Percentiles rank a stretch among this genome's conserved stretches.
These are phyloP conservation scores for Xerophyta viscosa DNA, from an alignment of 106 monocot genomes.

Conservation along the genomic window DNA sequence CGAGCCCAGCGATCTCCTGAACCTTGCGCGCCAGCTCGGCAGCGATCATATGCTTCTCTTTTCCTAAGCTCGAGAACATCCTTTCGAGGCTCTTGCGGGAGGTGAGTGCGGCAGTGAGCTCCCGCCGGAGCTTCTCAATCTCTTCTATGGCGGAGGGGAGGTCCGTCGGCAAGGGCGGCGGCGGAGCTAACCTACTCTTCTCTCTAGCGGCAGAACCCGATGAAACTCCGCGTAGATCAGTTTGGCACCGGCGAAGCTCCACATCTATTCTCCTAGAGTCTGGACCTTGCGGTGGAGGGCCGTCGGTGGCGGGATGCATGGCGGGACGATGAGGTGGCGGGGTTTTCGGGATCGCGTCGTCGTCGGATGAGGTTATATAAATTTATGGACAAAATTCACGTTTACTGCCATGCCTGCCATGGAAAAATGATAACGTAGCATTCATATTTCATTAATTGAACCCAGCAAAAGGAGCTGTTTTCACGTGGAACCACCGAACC, in stretches of 20 bases:
- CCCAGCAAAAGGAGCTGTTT: too few species aligned
- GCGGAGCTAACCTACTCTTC: neutral
- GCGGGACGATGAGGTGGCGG: constrained; percentile 6
- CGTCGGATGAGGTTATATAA: constrained; percentile 35
- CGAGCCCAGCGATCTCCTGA: constrained; percentile 19
- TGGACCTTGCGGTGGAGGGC: constrained; percentile 24
- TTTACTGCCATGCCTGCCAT: constrained; percentile 21
- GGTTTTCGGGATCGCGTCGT: too few species aligned
- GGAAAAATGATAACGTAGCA: too few species aligned
- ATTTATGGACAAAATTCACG: constrained; percentile 28
- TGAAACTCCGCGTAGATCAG: constrained; percentile 26
- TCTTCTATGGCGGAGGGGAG: constrained; percentile 20
- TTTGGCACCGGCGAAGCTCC: constrained; percentile 53
- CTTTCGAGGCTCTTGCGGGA: constrained; percentile 46
- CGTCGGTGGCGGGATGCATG: constrained; percentile 42
- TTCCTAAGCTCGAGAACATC: constrained; percentile 47
- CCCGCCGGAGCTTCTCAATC: constrained; percentile 26
- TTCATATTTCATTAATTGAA: too few species aligned
- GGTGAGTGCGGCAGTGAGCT: constrained; percentile 30
- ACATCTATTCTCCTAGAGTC: neutral
- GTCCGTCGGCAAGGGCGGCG: neutral
- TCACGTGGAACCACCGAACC: too few species aligned
- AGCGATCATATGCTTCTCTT: constrained; percentile 58
- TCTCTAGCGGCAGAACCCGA: neutral
- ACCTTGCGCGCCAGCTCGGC: constrained; percentile 35